Percentiles rank a stretch among this genome's conserved stretches.
Evolutionary conservation across 1,284 basidiomycete species (phyloP).

Genomic region (Ceratorhiza oryzae-sativae): DNA sequence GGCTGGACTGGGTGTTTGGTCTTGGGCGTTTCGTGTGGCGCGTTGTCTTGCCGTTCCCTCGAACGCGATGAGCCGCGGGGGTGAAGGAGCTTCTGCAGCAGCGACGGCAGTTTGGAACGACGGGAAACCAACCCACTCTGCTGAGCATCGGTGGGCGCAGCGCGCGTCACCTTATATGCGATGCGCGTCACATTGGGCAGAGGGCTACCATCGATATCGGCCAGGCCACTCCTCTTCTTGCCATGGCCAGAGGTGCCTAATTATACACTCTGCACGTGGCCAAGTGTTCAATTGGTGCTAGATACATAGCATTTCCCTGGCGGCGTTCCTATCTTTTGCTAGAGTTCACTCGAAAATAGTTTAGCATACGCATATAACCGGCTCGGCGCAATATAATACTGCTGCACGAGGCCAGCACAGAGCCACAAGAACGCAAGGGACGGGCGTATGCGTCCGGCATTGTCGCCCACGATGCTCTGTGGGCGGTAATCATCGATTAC

Average conservation of each 20-base stretch:
- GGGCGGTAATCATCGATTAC: not conserved
- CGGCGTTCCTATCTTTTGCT: not conserved
- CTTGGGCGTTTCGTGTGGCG: not conserved
- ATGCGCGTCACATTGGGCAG: conserved; percentile 11
- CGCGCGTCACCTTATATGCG: not conserved
- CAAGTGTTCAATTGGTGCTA: not conserved
- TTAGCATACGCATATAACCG: not conserved
- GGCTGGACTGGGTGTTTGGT: not conserved
- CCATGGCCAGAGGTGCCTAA: not conserved
- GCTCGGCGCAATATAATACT: not conserved
- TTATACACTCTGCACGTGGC: conserved; percentile 9
- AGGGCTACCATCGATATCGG: not conserved
- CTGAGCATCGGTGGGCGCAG: not conserved
- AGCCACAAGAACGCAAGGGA: not conserved
- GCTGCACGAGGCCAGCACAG: not conserved
- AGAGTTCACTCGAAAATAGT: not conserved
- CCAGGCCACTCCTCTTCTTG: not conserved
- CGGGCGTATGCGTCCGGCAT: not conserved
- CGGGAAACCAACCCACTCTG: not conserved
- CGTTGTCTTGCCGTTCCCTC: not conserved
- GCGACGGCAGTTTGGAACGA: conserved; percentile 7
- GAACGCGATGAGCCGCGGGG: conserved; percentile 10
- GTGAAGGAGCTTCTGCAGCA: conserved; percentile 28
- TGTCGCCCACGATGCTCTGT: not conserved
- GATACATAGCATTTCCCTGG: not conserved